Evolutionary conservation across 768 basidiomycete genomes (phyloP), one percentile per base, ranked within the genome.

Genomic region (Xerocomellus amylosporus): DNA sequence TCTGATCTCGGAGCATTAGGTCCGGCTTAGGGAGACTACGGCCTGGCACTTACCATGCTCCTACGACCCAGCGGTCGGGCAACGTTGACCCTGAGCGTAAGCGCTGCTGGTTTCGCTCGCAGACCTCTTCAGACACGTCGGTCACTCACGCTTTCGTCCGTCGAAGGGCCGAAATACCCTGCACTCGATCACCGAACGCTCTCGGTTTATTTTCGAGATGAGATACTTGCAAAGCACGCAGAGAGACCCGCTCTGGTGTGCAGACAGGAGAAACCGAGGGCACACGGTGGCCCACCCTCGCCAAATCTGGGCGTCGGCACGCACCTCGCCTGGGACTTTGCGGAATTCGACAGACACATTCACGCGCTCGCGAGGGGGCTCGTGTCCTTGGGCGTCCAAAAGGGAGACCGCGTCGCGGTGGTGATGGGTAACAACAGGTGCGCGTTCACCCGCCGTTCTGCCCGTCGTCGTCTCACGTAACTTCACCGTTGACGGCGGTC

Each of bases 341-440:
- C 65, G 3, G 88, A 90, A 68, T 85, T 93, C 53, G 78, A 86
- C 59, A 62, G 71, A 39, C 83, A 88, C 59, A 82, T 88, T 39
- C 71, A 77, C 40, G 85, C 88, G 4, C 75, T 89, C 7, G 83
- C 90, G 2, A 74, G 87, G 45, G 91, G 90, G 0, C 74, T 93
- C 19, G 54, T 90, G 14, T 70, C 69, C 1, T 71, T 92, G 73
- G 89, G 89, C 15, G 84, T 93, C 5, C 72, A 74, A 66, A 86
- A 81, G 64, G 90, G 91, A 0, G 88, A 91, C 59, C 76, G 90
- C 8, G 83, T 93, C 20, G 91, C 79, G 1, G 87, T 90, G 8
- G 71, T 92, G 37, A 90, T 93, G 89, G 90, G 90, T 5, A 93
- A 92, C 56, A 88, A 82, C 55, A 93, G 90, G 90, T 88, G 58